A percentile compares a stretch with the other conserved stretches of the same genome.
These are phyloP conservation scores for Sporothrix brunneoviolacea DNA, from an alignment of 2,329 filamentous ascomycete genomes.

Conservation along the genomic window DNA sequence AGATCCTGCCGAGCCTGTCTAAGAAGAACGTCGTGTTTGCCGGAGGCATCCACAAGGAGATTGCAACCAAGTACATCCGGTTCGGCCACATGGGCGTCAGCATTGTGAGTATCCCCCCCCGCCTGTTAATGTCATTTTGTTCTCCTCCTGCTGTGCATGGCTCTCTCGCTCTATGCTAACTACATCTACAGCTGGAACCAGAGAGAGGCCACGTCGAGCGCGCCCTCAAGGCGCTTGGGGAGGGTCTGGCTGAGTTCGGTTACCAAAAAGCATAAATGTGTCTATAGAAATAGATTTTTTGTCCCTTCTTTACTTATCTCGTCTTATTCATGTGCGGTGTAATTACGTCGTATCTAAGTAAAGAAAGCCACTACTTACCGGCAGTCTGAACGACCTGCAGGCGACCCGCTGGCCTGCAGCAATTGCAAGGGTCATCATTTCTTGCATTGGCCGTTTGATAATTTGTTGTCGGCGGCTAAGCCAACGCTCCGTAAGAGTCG, in stretches of 20 bases:
- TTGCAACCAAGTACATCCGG: conserved; percentile 85
- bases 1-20: conserved; percentile 76
- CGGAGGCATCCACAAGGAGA: conserved; percentile 92
- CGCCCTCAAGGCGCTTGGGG: conserved; percentile 71
- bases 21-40: conserved; percentile 91
- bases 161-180: conserved; percentile 12
- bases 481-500: too few relatives aligned
- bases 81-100: conserved; percentile 98
- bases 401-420: too few relatives aligned
- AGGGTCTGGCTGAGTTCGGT: conserved; percentile 67
- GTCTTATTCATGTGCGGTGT: too few relatives aligned
- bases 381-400: too few relatives aligned
- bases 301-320: neutral
- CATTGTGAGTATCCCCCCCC: conserved; percentile 48
- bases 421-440: too few relatives aligned
- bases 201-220: conserved; percentile 75
- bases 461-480: too few relatives aligned
- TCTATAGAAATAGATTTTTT: conserved; percentile 2
- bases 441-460: too few relatives aligned
- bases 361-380: too few relatives aligned
- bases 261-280: conserved; percentile 41
- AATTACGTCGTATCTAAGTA: too few relatives aligned
- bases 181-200: conserved; percentile 56
- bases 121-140: too few relatives aligned
- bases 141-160: too few relatives aligned